Base-by-base conservation (phyloP, 2,329 filamentous ascomycete genomes). In the Cadophora malorum region DNA sequence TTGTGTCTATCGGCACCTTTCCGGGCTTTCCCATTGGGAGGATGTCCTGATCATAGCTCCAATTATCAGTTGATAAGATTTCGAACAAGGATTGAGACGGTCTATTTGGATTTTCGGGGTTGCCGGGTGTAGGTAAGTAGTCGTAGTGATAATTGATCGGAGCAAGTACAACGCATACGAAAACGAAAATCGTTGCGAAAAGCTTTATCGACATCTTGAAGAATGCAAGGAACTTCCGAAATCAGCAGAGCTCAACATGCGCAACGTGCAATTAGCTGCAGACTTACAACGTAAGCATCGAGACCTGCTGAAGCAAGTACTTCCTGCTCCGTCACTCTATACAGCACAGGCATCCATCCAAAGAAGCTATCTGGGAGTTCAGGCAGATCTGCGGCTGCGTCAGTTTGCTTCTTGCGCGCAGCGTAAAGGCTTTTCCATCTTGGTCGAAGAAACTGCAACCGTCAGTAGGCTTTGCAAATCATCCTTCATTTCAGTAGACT, bases 141-240 rank as follows among this genome's bases (percentile, higher is more conserved):
- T 81, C 79, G 74, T 88, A 96, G 68, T 87, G 86, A 67, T 86
- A 85, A 77, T 98, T 96, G 67, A 99, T 91, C 0, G 96, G 96
- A 70, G 91, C 90, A 72, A 99, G 90, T 4, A 99, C 87, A 19
- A 87, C 84, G 45, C 91, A 83, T 33, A 94, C 91, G 76, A 98
- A 93, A 79, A 97, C 88, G 66, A 96, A 87, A 74, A 96, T 91
- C 63, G 91, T 82, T 19, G 87, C 82, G 62, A 98, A 90, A 73
- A 97, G 91, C 70, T 91, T 92, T 72, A 94, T 92, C 14, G 95
- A 91, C 88, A 98, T 96, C 78, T 94, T 96, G 84, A 97, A 98
- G 80, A 99, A 99, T 19, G 91, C 88, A 16, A 99, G 84, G 77
- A 99, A 97, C 86, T 88, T 77, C 71, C 21, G 56, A 55, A 14